These are phyloP conservation scores for Zychaea mexicana DNA, from an alignment of 371 early-diverging fungal genomes.

Conservation along the genomic window DNA sequence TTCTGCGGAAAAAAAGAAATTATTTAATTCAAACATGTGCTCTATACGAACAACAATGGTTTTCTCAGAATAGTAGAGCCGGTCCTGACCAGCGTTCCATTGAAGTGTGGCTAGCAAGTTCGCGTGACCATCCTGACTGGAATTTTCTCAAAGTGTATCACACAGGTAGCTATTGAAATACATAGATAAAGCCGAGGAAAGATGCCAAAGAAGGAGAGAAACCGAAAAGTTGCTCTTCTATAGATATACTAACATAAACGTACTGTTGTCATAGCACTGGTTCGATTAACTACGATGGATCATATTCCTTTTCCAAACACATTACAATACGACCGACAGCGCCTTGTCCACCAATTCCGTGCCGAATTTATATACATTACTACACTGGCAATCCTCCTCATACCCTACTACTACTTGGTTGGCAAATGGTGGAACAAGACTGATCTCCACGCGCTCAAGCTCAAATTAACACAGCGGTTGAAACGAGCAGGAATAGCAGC, in stretches of 20 bases:
- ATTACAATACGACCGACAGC: constrained; percentile 62
- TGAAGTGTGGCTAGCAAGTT: constrained; percentile 34
- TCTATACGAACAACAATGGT: constrained; percentile 67
- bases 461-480: not conserved
- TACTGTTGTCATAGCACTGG: constrained; percentile 16
- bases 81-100: constrained; percentile 32
- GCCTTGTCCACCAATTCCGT: constrained; percentile 60
- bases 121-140: constrained; percentile 24
- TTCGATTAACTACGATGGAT: constrained; percentile 26
- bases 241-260: not conserved
- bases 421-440: constrained; percentile 36
- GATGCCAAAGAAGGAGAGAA: no score
- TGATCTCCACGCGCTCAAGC: constrained; percentile 45
- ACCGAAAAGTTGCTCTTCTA: no score
- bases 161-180: constrained; percentile 14
- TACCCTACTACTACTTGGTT: constrained; percentile 64
- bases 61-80: constrained; percentile 48
- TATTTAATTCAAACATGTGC: constrained; percentile 24
- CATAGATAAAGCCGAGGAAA: no score
- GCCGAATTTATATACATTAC: constrained; percentile 78
- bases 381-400: constrained; percentile 60
- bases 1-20: constrained; percentile 24
- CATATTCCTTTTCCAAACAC: constrained; percentile 49
- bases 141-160: constrained; percentile 27
- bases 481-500: not conserved